A percentile compares a stretch with the other conserved stretches of the same genome.
These are phyloP conservation scores for Oryza meridionalis DNA, from an alignment of 176 grass and related monocot genomes.

Conservation along the genomic window DNA sequence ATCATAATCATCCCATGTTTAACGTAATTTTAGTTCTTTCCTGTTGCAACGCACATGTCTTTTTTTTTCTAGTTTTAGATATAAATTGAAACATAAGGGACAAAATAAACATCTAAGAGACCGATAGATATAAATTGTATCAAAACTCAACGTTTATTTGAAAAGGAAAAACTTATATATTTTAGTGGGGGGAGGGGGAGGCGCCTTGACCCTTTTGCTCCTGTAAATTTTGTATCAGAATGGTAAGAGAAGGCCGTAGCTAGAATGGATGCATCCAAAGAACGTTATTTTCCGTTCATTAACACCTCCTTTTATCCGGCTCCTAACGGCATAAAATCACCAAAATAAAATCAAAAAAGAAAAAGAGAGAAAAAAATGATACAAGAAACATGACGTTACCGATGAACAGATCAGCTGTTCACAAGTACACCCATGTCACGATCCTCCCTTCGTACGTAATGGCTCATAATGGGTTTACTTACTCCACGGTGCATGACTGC, in stretches of 20 bases:
- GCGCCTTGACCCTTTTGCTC: not conserved
- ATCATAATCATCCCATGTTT: too few species aligned
- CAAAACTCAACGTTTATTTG: not conserved
- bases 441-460: not conserved
- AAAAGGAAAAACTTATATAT: not conserved
- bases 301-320: conserved; percentile 16
- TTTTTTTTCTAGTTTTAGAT: too few species aligned
- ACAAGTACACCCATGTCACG: not conserved
- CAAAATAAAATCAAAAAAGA: not conserved
- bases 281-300: conserved; percentile 2
- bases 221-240: not conserved
- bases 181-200: not conserved
- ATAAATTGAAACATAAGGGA: too few species aligned
- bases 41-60: too few species aligned
- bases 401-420: not conserved
- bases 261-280: not conserved
- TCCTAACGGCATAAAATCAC: conserved; percentile 2
- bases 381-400: conserved; percentile 18
- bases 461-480: not conserved
- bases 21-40: too few species aligned
- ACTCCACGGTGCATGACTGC: not conserved
- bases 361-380: conserved; percentile 38
- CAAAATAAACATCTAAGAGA: too few species aligned
- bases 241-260: not conserved
- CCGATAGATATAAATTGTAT: not conserved